phyloP scores from a whole-genome alignment of 768 basidiomycete species.

The Sarcomyxa edulis region DNA sequence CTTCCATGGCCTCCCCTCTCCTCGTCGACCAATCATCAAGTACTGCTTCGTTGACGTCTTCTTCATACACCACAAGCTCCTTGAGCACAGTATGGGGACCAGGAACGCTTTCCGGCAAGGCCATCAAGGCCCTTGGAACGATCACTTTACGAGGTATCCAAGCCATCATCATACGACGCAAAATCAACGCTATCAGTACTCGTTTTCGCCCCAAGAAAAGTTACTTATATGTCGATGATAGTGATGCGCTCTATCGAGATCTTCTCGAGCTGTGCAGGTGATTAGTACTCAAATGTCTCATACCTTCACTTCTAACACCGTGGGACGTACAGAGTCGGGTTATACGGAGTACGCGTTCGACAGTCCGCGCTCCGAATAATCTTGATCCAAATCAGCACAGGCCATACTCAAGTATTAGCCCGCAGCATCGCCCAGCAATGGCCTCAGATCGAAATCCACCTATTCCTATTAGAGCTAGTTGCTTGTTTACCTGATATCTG shows the following conservation, averaged over 20 bases:
- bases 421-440: slow-evolving; percentile 10
- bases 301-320: not conserved
- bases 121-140: slow-evolving; percentile 14
- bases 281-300: not conserved
- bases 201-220: slow-evolving; percentile 4
- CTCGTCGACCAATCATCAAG: no score
- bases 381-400: slow-evolving; percentile 13
- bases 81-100: slow-evolving; percentile 14
- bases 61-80: slow-evolving; percentile 9
- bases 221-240: no score
- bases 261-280: slow-evolving; percentile 11
- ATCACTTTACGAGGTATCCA: slow-evolving; percentile 14
- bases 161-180: slow-evolving; percentile 9
- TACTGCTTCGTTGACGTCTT: no score
- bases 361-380: slow-evolving; percentile 9
- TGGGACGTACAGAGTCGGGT: slow-evolving; percentile 11
- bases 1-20: no score
- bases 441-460: slow-evolving; percentile 9
- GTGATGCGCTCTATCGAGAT: no score
- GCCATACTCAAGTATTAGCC: slow-evolving; percentile 8
- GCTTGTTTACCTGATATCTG: slow-evolving; percentile 8
- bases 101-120: slow-evolving; percentile 14
- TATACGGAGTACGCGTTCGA: slow-evolving; percentile 10
- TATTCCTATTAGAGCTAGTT: slow-evolving; percentile 11
- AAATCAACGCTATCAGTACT: slow-evolving; percentile 11